Conservation (phyloP, 345 rosid genomes). For the Cardamine resedifolia region DNA sequence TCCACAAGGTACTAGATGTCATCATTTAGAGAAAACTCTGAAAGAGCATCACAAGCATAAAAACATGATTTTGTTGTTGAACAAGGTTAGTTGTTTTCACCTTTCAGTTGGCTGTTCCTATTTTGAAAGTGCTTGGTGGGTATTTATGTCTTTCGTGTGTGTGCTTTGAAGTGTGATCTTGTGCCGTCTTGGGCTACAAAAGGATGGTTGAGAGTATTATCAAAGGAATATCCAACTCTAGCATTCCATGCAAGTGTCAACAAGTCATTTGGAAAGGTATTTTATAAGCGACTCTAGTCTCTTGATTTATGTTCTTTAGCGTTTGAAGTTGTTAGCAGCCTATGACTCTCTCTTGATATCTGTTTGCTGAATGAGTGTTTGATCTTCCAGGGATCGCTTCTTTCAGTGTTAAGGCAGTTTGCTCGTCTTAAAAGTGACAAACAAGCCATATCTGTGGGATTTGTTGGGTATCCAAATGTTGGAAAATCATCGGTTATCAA, state of each 20-base stretch:
- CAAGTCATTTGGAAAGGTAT: conserved; percentile 95
- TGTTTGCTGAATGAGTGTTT: conserved; percentile 4
- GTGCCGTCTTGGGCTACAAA: conserved; percentile 97
- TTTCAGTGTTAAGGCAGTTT: conserved; percentile 87
- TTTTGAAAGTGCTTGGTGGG: background rate
- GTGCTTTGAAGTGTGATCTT: conserved; percentile 71
- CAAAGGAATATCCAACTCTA: conserved; percentile 89
- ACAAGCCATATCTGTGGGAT: conserved; percentile 95
- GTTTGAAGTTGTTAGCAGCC: background rate
- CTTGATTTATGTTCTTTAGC: background rate
- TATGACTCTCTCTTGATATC: background rate
- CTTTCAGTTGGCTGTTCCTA: background rate
- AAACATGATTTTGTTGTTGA: conserved; percentile 83
- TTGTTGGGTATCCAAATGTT: conserved; percentile 95
- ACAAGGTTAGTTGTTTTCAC: conserved; percentile 59
- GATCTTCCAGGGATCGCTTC: conserved; percentile 75
- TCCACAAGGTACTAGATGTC: conserved; percentile 91
- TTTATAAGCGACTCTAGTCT: background rate
- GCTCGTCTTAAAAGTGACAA: conserved; percentile 89
- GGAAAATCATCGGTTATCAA: conserved; percentile 98
- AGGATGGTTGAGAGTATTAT: conserved; percentile 83
- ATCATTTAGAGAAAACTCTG: conserved; percentile 80
- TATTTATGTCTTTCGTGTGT: background rate
- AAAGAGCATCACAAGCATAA: conserved; percentile 93
- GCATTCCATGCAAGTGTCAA: conserved; percentile 96